These are phyloP conservation scores for Hanseniaspora occidentalis DNA, from an alignment of 805 yeast species.

Conservation along the genomic window DNA sequence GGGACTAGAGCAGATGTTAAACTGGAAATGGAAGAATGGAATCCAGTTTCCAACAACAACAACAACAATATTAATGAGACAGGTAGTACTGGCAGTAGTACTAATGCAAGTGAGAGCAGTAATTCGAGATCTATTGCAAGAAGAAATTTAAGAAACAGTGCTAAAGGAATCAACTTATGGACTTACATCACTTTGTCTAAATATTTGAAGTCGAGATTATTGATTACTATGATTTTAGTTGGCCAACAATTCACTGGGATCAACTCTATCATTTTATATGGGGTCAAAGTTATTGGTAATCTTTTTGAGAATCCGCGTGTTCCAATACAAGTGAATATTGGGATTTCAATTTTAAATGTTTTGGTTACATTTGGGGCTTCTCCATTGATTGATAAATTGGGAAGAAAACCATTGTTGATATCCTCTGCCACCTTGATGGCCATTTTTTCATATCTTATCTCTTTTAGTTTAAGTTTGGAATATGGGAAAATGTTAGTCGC, in stretches of 20 bases:
- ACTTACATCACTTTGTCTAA: conserved; percentile 37
- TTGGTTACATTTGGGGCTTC: conserved; percentile 66
- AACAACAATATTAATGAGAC: background rate
- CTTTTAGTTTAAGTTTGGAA: conserved; percentile 45
- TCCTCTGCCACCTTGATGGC: conserved; percentile 61
- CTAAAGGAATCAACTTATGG: conserved; percentile 17
- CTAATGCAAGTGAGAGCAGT: background rate
- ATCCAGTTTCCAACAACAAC: background rate
- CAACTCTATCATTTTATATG: conserved; percentile 85
- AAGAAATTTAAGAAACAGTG: background rate
- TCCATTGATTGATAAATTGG: conserved; percentile 57
- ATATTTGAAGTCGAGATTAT: conserved; percentile 46
- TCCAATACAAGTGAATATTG: conserved; percentile 61
- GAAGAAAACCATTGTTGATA: conserved; percentile 63
- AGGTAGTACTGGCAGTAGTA: background rate
- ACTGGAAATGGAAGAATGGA: conserved; percentile 16
- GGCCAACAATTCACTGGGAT: conserved; percentile 92
- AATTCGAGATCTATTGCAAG: background rate
- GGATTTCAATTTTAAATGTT: conserved; percentile 64
- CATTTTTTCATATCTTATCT: conserved; percentile 46
- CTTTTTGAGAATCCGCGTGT: conserved; percentile 39
- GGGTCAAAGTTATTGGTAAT: conserved; percentile 68
- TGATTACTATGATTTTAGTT: conserved; percentile 59
- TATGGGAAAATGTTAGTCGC: conserved; percentile 40
- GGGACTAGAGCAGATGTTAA: conserved; percentile 18